Conservation (phyloP, 192 early-diverging fungal genomes). For the Pecoramyces ruminantium region DNA sequence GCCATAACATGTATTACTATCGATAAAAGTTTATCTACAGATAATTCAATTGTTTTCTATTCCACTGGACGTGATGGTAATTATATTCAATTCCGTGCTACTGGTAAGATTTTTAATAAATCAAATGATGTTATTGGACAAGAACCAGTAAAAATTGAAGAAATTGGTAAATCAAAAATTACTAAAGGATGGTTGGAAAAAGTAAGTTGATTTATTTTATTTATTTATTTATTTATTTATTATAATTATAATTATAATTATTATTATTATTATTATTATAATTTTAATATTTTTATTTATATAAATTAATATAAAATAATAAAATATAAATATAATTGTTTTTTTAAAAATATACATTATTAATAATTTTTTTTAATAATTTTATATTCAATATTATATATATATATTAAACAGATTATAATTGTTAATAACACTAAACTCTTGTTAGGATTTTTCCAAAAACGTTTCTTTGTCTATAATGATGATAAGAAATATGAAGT, state of each 20-base stretch:
- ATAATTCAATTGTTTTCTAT: slow-evolving; percentile 24
- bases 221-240: too few relatives aligned
- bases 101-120: slow-evolving; percentile 6
- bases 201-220: not conserved
- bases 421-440: slow-evolving; percentile 31
- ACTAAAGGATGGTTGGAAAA: slow-evolving; percentile 63
- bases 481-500: slow-evolving; percentile 45
- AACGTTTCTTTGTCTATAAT: slow-evolving; percentile 54
- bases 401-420: slow-evolving; percentile 2
- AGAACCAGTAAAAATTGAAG: slow-evolving; percentile 1
- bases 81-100: slow-evolving; percentile 23
- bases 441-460: slow-evolving; percentile 54
- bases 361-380: not conserved
- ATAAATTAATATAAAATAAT: not conserved
- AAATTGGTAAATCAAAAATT: slow-evolving; percentile 35
- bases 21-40: slow-evolving; percentile 1
- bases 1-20: slow-evolving; percentile 22
- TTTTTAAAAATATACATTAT: too few relatives aligned
- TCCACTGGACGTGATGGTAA: slow-evolving; percentile 50
- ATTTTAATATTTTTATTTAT: too few relatives aligned
- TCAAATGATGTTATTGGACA: not conserved
- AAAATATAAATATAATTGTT: not conserved
- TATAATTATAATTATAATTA: too few relatives aligned
- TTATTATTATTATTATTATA: too few relatives aligned
- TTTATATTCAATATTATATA: not conserved